phyloP scores from a whole-genome alignment of 371 early-diverging fungal genomes.

The Amoeboaphelidium protococcarum region DNA sequence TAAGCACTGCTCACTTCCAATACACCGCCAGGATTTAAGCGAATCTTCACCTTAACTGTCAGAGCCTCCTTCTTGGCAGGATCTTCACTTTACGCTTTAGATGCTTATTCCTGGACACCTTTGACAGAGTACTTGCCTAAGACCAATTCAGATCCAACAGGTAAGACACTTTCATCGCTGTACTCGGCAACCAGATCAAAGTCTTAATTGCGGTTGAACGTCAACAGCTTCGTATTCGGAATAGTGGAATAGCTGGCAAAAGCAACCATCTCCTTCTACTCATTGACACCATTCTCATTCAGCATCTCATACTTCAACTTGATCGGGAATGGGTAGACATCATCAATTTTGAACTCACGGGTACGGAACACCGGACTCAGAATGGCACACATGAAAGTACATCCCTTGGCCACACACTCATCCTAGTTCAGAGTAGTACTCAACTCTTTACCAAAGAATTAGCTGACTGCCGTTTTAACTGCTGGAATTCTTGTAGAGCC shows the following conservation, averaged over 20 bases:
- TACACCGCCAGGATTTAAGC: neutral
- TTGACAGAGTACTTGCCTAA: neutral
- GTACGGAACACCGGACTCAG: conserved; percentile 87
- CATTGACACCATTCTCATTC: too few species aligned
- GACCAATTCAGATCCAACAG: neutral
- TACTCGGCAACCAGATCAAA: neutral
- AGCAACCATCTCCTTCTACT: conserved; percentile 3
- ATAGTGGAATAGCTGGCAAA: neutral
- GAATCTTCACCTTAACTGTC: neutral
- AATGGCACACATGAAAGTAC: conserved; percentile 89
- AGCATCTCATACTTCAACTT: conserved; percentile 24
- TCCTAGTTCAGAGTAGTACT: conserved; percentile 82
- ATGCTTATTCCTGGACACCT: neutral
- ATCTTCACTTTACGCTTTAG: too few species aligned
- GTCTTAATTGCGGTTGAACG: neutral
- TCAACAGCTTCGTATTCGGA: neutral
- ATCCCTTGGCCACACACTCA: conserved; percentile 85
- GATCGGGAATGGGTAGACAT: conserved; percentile 53
- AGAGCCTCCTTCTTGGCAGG: neutral
- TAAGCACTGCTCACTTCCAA: neutral
- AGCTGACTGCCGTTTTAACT: conserved; percentile 57
- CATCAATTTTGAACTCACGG: conserved; percentile 74
- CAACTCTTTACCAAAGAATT: conserved; percentile 56
- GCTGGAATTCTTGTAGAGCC: conserved; percentile 81
- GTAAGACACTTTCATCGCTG: neutral